Base-by-base conservation (phyloP, 768 basidiomycete species). In the Lactifluus hygrophoroides region DNA sequence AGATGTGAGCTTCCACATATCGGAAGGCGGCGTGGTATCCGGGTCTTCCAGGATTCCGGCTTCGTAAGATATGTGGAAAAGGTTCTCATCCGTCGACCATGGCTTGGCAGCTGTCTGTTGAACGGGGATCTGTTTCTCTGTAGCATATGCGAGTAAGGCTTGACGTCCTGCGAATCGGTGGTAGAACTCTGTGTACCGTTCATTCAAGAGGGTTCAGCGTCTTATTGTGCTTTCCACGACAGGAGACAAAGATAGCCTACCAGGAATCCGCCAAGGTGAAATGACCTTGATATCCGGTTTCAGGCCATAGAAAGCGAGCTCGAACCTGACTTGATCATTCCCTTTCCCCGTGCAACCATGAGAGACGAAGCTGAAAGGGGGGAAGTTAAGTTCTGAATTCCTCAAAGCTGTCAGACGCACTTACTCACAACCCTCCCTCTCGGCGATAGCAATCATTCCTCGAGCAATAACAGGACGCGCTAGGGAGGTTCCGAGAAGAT, bases 311-410 rank as follows among this genome's bases (percentile, higher is more conserved):
- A 99, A 99, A 0, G 96, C 94, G 56, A 98, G 85, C 70, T 99
- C 96, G 72, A 98, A 99, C 60, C 96, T 91, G 67, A 99, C 96
- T 75, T 99, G 96, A 73, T 99, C 96, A 72, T 99, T 99, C 53
- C 96, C 96, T 78, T 99, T 99, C 53, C 96, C 96, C 51, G 96
- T 99, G 80, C 96, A 99, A 25, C 96, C 96, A 74, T 98, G 96
- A 25, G 95, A 84, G 62, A 98, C 95, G 69, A 81, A 99, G 72
- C 94, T 95, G 48, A 14, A 42, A 45, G 44, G 6, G 32, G 16
- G 45, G 32, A 23, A 43, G 43, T 27, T 52, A 35, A 35, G 19
- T 19, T 17, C 11, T 37, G 6, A 25, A 43, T 25, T 14, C 35
- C 25, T 48, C 3, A 21, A 47, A 44, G 28, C 16, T 16, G 25